These are phyloP conservation scores for Strigomonas galati DNA, from an alignment of 208 protist genomes.

Conservation along the genomic window DNA sequence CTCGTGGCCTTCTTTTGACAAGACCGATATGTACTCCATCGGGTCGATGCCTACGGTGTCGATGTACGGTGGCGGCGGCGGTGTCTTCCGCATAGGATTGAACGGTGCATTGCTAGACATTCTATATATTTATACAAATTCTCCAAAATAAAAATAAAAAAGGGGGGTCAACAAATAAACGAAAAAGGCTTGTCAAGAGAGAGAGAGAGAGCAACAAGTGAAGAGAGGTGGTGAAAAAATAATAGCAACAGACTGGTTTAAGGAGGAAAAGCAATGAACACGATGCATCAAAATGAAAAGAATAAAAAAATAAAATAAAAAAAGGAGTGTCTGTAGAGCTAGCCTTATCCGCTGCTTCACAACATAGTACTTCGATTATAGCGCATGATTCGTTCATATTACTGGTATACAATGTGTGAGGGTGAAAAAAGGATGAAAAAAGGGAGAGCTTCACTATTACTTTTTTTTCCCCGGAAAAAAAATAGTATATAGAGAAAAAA, in stretches of 20 bases:
- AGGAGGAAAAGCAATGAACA: neutral
- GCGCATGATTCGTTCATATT: too few species aligned
- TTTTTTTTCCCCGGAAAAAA: slow-evolving; percentile 1
- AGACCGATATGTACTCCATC: slow-evolving; percentile 48
- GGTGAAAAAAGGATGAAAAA: slow-evolving; percentile 6
- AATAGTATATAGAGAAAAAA: slow-evolving; percentile 10
- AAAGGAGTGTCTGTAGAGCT: neutral
- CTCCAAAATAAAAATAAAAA: neutral
- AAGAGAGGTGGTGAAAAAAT: too few species aligned
- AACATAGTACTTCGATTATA: neutral
- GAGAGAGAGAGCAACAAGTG: neutral
- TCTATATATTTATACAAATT: neutral
- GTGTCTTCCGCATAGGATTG: slow-evolving; percentile 85
- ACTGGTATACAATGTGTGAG: neutral
- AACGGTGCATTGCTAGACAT: slow-evolving; percentile 62
- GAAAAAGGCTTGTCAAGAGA: too few species aligned
- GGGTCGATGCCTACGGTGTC: slow-evolving; percentile 65
- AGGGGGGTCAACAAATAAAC: neutral
- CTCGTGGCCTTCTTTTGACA: slow-evolving; percentile 31
- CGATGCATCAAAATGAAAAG: neutral
- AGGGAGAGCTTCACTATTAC: neutral
- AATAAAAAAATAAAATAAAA: slow-evolving; percentile 8
- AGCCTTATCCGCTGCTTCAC: neutral
- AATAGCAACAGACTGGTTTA: neutral
- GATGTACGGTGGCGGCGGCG: slow-evolving; percentile 70